These are phyloP conservation scores for Syncephalastrum monosporum DNA, from an alignment of 371 early-diverging fungal species.

Conservation along the genomic window DNA sequence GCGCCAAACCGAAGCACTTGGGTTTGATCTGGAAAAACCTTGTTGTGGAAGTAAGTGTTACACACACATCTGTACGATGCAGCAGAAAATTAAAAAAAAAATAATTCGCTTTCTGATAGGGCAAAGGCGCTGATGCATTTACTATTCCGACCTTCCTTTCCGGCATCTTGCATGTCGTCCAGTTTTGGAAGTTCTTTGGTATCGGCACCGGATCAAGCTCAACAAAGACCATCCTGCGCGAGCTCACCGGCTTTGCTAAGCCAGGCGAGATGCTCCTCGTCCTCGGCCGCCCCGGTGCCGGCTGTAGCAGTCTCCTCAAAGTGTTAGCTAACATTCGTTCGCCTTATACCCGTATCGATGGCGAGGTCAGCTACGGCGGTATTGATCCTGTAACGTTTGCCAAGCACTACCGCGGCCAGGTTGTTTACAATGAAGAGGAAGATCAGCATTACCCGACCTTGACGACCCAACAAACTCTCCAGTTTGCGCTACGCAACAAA, in stretches of 20 bases:
- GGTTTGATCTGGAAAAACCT: constrained; percentile 34
- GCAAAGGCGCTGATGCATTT: neutral
- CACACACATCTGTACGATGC: no score
- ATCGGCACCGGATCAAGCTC: constrained; percentile 1
- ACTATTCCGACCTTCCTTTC: constrained; percentile 1
- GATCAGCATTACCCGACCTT: constrained; percentile 45
- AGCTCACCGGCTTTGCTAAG: constrained; percentile 38
- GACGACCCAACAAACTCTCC: constrained; percentile 67
- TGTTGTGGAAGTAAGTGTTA: constrained; percentile 22
- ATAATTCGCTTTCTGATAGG: neutral
- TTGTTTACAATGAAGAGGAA: constrained; percentile 51
- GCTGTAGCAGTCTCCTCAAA: constrained; percentile 49
- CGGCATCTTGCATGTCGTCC: neutral
- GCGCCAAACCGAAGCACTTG: constrained; percentile 24
- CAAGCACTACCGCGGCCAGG: constrained; percentile 43
- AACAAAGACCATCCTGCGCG: constrained; percentile 25
- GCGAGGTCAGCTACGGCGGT: constrained; percentile 42
- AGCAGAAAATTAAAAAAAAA: no score
- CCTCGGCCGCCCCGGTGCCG: constrained; percentile 53
- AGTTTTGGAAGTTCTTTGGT: constrained; percentile 7
- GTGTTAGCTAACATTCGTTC: constrained; percentile 45
- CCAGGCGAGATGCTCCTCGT: constrained; percentile 59
- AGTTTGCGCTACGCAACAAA: constrained; percentile 65
- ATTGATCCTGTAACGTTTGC: constrained; percentile 35
- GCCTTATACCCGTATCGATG: constrained; percentile 36